Base-by-base conservation (phyloP, 169 alveolate genomes). In the Besnoitia besnoiti region DNA sequence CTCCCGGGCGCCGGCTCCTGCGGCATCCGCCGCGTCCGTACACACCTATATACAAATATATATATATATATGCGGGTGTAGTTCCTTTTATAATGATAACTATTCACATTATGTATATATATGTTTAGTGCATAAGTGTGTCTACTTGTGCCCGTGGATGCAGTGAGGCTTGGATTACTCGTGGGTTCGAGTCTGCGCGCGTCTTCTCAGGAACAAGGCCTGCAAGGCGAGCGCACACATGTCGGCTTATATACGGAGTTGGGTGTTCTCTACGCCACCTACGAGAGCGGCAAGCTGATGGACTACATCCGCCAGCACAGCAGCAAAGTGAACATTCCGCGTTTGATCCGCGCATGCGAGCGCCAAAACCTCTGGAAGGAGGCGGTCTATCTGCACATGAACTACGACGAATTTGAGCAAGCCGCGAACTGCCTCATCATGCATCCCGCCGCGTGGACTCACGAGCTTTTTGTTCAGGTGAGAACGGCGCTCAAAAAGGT, bases 401-500 rank as follows among this genome's bases (percentile, higher is more conserved):
- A 98, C 93, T 98, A 98, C 91, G 99, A 98, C 91, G 98, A 99
- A 94, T 98, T 97, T 92, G 99, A 99, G 96, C 98, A 97, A 92
- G 99, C 99, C 67, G 97, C 99, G 46, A 96, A 95, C 93, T 96
- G 98, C 79, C 98, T 99, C 99, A 98, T 99, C 89, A 99, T 97
- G 90, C 99, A 99, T 95, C 99, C 99, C 39, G 95, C 98, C 90
- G 99, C 99, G 24, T 99, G 99, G 98, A 98, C 98, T 50, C 99
- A 97, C 95, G 99, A 97, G 95, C 97, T 93, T 93, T 98, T 96
- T 96, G 96, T 98, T 87, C 96, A 95, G 95, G 97, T 96, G 94
- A 50, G 12, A n/a, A 55, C 12, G 24, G 1, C 67, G 30, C 4
- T 19, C 12, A 55, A 49, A 49, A 49, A 49, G 16, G 59, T 49